phyloP scores from a whole-genome alignment of 2,329 filamentous ascomycete species.

The Bipolaris victoriae region DNA sequence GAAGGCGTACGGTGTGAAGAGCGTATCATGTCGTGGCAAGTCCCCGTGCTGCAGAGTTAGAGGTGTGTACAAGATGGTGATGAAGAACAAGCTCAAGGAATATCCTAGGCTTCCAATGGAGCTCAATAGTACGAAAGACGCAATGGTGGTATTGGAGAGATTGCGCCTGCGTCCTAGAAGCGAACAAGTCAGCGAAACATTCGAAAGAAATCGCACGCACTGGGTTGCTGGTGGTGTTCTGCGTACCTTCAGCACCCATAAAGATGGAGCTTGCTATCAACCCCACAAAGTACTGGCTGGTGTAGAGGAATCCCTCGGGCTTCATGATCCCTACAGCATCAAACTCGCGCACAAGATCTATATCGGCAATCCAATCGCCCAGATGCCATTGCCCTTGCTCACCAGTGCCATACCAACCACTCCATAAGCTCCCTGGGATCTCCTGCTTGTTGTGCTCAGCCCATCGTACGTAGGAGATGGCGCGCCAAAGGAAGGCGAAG shows the following conservation, averaged over 20 bases:
- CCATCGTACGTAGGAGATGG: constrained; percentile 60
- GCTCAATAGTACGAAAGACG: constrained; percentile 64
- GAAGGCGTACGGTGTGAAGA: constrained; percentile 43
- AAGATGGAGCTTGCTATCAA: constrained; percentile 63
- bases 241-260: constrained; percentile 62
- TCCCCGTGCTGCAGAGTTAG: constrained; percentile 51
- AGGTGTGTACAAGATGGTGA: constrained; percentile 64
- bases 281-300: constrained; percentile 64
- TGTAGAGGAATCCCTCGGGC: constrained; percentile 66
- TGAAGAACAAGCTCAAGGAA: constrained; percentile 68
- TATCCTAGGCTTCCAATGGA: constrained; percentile 67
- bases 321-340: constrained; percentile 63
- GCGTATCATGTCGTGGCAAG: constrained; percentile 36
- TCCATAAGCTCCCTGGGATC: constrained; percentile 51
- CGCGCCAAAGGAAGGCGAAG: constrained; percentile 53
- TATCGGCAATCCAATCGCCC: constrained; percentile 61
- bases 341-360: constrained; percentile 59
- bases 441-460: constrained; percentile 51
- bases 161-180: constrained; percentile 57
- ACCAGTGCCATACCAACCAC: constrained; percentile 49
- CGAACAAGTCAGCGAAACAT: constrained; percentile 3
- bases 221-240: not conserved
- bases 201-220: not conserved
- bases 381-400: constrained; percentile 47
- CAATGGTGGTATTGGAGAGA: constrained; percentile 57